phyloP scores from a whole-genome alignment of 257 asterid species.

The Salvia rosmarinus region DNA sequence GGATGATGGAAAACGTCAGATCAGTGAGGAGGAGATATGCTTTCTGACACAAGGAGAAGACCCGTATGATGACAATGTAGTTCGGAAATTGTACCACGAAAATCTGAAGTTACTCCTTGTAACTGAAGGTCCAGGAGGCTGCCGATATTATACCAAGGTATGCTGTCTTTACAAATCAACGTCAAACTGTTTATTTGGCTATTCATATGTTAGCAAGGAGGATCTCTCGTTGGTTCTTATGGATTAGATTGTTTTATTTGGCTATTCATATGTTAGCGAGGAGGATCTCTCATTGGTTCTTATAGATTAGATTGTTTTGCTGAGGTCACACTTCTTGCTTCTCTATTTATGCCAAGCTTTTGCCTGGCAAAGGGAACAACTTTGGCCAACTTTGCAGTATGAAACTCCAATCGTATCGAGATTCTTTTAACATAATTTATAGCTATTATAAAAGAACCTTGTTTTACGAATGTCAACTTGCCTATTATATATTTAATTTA shows the following conservation, averaged over 20 bases:
- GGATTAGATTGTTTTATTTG: too few relatives aligned
- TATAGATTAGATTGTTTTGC: neutral
- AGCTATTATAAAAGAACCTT: too few relatives aligned
- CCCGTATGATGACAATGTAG: constrained; percentile 86
- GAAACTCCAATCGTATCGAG: neutral
- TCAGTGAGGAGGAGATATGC: constrained; percentile 90
- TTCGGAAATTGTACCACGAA: constrained; percentile 81
- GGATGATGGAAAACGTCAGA: constrained; percentile 50
- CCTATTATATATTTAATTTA: too few relatives aligned
- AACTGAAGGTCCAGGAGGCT: constrained; percentile 96
- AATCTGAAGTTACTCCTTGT: constrained; percentile 85
- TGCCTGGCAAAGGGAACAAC: too few relatives aligned
- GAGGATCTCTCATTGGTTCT: neutral
- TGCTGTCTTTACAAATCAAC: constrained; percentile 28
- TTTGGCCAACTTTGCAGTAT: neutral
- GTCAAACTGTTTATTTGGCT: neutral
- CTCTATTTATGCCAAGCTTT: neutral
- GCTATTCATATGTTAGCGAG: neutral
- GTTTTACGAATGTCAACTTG: too few relatives aligned
- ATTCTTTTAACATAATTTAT: too few relatives aligned
- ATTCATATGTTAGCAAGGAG: too few relatives aligned
- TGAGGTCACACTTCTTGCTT: neutral
- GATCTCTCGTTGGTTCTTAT: too few relatives aligned
- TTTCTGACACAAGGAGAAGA: constrained; percentile 93
- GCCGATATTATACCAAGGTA: constrained; percentile 97